Percentiles rank a stretch among this genome's conserved stretches.
phyloP scores from a whole-genome alignment of 129 eudicot genomes.

The Arctium lappa region DNA sequence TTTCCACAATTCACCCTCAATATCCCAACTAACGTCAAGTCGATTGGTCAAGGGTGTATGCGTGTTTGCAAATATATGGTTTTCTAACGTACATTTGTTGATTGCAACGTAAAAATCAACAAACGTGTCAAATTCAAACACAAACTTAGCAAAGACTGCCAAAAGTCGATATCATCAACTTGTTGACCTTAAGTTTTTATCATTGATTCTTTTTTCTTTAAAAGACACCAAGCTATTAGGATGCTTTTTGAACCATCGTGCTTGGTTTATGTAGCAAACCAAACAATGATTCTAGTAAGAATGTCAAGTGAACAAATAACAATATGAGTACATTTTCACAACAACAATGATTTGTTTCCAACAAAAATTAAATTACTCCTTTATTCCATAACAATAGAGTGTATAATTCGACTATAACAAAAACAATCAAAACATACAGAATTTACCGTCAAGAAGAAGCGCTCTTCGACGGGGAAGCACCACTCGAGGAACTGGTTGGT shows the following conservation, averaged over 20 bases:
- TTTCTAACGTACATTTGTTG: background rate
- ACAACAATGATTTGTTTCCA: background rate
- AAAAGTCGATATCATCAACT: background rate
- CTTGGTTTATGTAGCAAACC: too few relatives aligned
- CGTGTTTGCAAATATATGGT: background rate
- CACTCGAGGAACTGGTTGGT: background rate
- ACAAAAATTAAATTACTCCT: too few relatives aligned
- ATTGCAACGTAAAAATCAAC: background rate
- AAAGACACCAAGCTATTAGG: background rate
- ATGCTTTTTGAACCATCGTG: too few relatives aligned
- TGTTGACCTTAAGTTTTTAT: background rate
- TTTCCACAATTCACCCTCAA: too few relatives aligned
- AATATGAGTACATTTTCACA: background rate
- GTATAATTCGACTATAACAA: background rate
- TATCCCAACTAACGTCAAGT: too few relatives aligned
- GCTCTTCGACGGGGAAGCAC: conserved; percentile 22
- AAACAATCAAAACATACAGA: background rate
- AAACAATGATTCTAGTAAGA: too few relatives aligned
- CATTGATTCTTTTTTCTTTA: background rate
- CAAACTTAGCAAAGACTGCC: background rate
- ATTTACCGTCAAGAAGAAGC: conserved; percentile 9
- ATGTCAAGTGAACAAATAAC: too few relatives aligned
- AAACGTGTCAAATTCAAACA: background rate
- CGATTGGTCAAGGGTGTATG: background rate
- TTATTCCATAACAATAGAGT: background rate